Evolutionary conservation across 2,329 filamentous ascomycete species (phyloP).

Genomic region (Sarocladium kiliense): DNA sequence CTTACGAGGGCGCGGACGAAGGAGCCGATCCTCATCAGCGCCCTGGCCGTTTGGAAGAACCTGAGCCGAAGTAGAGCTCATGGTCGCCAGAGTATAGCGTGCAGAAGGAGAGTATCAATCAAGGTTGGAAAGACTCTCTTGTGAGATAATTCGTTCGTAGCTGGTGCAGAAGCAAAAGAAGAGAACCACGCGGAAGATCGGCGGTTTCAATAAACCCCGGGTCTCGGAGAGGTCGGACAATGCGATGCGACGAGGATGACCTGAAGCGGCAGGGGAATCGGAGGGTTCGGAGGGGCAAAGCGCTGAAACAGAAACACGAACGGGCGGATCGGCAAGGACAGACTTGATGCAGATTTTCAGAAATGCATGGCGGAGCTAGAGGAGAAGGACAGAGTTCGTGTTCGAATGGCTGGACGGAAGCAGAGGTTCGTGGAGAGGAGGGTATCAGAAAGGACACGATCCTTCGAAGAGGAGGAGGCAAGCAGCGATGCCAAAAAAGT

Average conservation of each 20-base stretch:
- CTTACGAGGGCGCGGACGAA: conserved; percentile 46
- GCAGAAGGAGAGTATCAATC: not conserved
- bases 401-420: too few relatives aligned
- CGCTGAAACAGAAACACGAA: not conserved
- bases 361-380: too few relatives aligned
- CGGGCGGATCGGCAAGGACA: not conserved
- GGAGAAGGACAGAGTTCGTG: too few relatives aligned
- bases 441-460: too few relatives aligned
- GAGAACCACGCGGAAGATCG: not conserved
- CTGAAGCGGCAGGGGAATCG: not conserved
- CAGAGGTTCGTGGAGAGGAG: not conserved
- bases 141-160: not conserved
- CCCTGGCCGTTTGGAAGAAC: conserved; percentile 24
- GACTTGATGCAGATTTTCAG: too few relatives aligned
- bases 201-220: not conserved
- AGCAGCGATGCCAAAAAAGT: too few relatives aligned
- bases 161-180: too few relatives aligned
- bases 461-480: not conserved
- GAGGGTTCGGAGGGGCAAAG: not conserved
- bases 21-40: conserved; percentile 32
- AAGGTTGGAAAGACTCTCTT: not conserved
- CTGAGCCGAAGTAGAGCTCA: conserved; percentile 23
- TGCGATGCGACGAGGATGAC: not conserved
- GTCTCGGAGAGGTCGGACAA: not conserved
- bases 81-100: conserved; percentile 8